Evolutionary conservation across 2,329 filamentous ascomycete genomes (phyloP).

Genomic region (Taxawa tesnikishii): DNA sequence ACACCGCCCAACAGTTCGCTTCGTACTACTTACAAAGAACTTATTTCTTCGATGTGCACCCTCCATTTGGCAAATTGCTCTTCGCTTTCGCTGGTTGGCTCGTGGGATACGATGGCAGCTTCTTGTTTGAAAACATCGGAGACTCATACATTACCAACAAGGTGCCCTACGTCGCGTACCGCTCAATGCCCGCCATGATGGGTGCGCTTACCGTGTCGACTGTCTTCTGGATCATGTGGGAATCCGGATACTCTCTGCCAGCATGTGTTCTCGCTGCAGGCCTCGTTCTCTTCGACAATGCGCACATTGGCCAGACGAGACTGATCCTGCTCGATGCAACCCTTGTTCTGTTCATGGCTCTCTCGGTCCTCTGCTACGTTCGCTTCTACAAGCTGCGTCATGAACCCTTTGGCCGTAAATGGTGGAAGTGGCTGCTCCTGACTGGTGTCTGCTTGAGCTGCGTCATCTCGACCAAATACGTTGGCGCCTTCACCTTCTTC

Average conservation of each 20-base stretch:
- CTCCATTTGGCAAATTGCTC: conserved; percentile 93
- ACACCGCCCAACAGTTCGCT: conserved; percentile 28
- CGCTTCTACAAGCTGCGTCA: conserved; percentile 96
- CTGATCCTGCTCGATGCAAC: conserved; percentile 92
- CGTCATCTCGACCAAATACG: conserved; percentile 97
- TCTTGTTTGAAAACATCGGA: conserved; percentile 98
- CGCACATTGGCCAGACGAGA: conserved; percentile 91
- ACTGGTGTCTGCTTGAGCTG: conserved; percentile 92
- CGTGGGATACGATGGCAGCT: conserved; percentile 91
- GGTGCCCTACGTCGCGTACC: conserved; percentile 92
- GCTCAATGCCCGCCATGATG: conserved; percentile 81
- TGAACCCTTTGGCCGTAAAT: conserved; percentile 80
- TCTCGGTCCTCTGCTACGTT: conserved; percentile 87
- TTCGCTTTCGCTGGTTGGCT: conserved; percentile 97
- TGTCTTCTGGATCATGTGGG: conserved; percentile 98
- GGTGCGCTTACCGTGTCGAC: conserved; percentile 90
- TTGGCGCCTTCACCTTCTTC: conserved; percentile 91
- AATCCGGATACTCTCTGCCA: conserved; percentile 92
- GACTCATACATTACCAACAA: conserved; percentile 97
- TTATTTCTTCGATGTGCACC: conserved; percentile 99
- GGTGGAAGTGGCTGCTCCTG: conserved; percentile 98
- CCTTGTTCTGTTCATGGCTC: conserved; percentile 88
- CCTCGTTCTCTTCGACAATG: conserved; percentile 89
- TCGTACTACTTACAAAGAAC: conserved; percentile 84
- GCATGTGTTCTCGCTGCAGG: conserved; percentile 79